Conservation (phyloP, 139 green algal species). For the Ettlia oleoabundans region DNA sequence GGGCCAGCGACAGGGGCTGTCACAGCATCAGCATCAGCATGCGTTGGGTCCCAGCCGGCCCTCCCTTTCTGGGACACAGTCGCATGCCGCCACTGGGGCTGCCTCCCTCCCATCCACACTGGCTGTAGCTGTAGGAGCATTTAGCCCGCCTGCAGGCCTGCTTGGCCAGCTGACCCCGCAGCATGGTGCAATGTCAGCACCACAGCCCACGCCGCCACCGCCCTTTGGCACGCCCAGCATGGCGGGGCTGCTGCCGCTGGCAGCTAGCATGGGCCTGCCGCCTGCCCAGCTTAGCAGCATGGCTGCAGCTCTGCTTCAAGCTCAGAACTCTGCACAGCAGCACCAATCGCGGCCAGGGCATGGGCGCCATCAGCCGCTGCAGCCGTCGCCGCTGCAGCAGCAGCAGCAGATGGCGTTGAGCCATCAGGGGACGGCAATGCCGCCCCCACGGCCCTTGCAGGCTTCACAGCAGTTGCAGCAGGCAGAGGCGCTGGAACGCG, state of each 20-base stretch:
- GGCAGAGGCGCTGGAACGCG: slow-evolving; percentile 21
- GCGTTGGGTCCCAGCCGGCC: slow-evolving; percentile 14
- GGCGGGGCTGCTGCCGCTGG: slow-evolving; percentile 14
- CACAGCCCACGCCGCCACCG: background rate
- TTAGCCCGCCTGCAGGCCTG: slow-evolving; percentile 3
- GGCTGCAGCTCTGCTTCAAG: slow-evolving; percentile 22
- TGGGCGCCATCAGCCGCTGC: too few relatives aligned
- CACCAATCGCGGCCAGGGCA: background rate
- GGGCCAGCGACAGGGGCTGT: background rate
- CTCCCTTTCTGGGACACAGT: slow-evolving; percentile 16
- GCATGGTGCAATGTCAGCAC: background rate
- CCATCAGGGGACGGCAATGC: background rate
- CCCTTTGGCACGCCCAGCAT: background rate
- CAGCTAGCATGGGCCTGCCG: slow-evolving; percentile 23
- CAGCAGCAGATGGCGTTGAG: background rate
- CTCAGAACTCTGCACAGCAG: slow-evolving; percentile 21
- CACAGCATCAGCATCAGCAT: slow-evolving; percentile 20
- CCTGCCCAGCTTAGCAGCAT: slow-evolving; percentile 24
- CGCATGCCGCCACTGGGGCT: background rate
- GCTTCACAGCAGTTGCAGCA: slow-evolving; percentile 1
- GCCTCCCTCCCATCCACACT: slow-evolving; percentile 7
- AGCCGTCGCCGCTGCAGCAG: background rate
- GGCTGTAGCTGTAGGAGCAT: slow-evolving; percentile 8
- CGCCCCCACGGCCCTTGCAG: background rate
- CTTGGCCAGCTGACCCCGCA: background rate